Conservation (phyloP, 2,329 filamentous ascomycete genomes). For the Pleoardoris graminearum region DNA sequence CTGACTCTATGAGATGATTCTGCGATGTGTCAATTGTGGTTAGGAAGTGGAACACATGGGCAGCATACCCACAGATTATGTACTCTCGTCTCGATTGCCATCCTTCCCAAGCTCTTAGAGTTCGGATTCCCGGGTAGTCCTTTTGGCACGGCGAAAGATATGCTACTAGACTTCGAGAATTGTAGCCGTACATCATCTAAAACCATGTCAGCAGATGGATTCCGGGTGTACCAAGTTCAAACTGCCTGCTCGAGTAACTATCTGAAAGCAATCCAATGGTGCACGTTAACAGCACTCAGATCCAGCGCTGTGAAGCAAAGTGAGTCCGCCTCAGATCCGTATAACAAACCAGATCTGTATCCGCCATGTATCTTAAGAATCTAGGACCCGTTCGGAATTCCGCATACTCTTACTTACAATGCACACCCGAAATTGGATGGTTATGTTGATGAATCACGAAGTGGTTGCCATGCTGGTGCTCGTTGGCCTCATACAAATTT, state of each 20-base stretch:
- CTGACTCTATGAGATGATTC: slow-evolving; percentile 52
- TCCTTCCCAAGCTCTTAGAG: slow-evolving; percentile 44
- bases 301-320: no score
- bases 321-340: no score
- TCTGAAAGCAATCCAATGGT: no score
- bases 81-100: slow-evolving; percentile 52
- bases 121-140: slow-evolving; percentile 50
- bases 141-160: slow-evolving; percentile 58
- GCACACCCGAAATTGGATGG: slow-evolving; percentile 68
- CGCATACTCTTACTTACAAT: slow-evolving; percentile 49
- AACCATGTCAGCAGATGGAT: background rate
- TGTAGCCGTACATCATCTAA: slow-evolving; percentile 68
- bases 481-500: slow-evolving; percentile 54
- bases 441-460: slow-evolving; percentile 76
- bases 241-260: no score
- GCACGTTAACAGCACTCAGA: no score
- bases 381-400: no score
- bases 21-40: slow-evolving; percentile 8
- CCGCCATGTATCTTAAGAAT: no score
- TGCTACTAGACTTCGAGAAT: slow-evolving; percentile 68
- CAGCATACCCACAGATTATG: slow-evolving; percentile 48
- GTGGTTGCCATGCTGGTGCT: slow-evolving; percentile 49
- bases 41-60: background rate
- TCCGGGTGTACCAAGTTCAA: no score
- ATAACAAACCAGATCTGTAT: no score